These are phyloP conservation scores for Penicillium sp. DNA, from an alignment of 2,329 filamentous ascomycete genomes.

Conservation along the genomic window DNA sequence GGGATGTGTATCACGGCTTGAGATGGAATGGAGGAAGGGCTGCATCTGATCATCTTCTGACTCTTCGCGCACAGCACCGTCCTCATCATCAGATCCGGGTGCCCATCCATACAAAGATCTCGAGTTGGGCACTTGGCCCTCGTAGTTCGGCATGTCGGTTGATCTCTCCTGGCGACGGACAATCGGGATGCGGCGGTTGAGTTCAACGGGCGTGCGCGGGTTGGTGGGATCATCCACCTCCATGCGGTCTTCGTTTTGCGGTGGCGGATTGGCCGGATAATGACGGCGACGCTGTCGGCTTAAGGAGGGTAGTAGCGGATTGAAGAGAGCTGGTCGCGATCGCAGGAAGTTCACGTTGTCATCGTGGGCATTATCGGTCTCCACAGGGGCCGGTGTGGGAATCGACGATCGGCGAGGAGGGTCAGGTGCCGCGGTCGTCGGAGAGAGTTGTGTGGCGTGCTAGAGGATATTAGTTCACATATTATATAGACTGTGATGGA, in stretches of 20 bases:
- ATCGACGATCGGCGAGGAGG: constrained; percentile 49
- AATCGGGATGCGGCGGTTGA: constrained; percentile 46
- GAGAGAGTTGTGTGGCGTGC: constrained; percentile 30
- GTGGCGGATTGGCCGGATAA: constrained; percentile 23
- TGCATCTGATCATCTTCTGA: constrained; percentile 33
- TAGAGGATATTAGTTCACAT: constrained; percentile 6
- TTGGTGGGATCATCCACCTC: constrained; percentile 36
- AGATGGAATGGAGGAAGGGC: constrained; percentile 27
- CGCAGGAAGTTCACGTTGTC: constrained; percentile 56
- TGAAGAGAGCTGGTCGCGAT: constrained; percentile 33
- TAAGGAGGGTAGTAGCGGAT: constrained; percentile 26
- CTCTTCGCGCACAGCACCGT: constrained; percentile 26
- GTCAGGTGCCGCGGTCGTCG: constrained; percentile 38
- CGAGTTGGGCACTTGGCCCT: constrained; percentile 53
- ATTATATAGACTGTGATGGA: background rate
- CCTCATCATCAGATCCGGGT: constrained; percentile 47
- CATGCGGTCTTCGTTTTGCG: constrained; percentile 37
- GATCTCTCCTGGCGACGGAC: constrained; percentile 42
- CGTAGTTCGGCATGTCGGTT: constrained; percentile 52
- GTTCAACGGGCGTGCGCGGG: constrained; percentile 33
- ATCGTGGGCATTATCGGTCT: constrained; percentile 46
- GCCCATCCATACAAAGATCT: constrained; percentile 63
- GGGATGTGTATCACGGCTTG: constrained; percentile 27
- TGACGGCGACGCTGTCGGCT: constrained; percentile 37
- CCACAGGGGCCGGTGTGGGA: constrained; percentile 47